Percentiles rank a stretch among this genome's conserved stretches.
phyloP scores from a whole-genome alignment of 1,284 basidiomycete genomes.

The Vanrija sp. region DNA sequence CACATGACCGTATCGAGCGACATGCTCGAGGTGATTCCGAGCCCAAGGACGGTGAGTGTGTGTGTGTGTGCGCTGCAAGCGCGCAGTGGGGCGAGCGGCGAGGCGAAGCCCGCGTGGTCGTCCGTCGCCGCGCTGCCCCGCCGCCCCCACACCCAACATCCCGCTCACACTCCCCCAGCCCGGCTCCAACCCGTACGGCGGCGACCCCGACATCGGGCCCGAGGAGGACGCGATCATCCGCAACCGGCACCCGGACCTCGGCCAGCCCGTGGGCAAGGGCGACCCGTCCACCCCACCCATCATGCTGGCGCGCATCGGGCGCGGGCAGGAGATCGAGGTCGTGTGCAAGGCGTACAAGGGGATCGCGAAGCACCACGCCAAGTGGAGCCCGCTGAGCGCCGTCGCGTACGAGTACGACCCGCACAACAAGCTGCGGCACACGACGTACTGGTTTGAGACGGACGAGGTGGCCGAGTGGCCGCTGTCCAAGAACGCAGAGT shows the following conservation, averaged over 20 bases:
- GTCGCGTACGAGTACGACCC: conserved; percentile 98
- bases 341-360: conserved; percentile 94
- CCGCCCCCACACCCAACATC: no score
- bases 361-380: conserved; percentile 96
- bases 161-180: conserved; percentile 10
- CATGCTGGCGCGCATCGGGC: conserved; percentile 85
- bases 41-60: conserved; percentile 25
- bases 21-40: conserved; percentile 44
- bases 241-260: conserved; percentile 72
- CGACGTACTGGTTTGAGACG: conserved; percentile 90
- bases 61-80: not conserved
- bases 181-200: conserved; percentile 32
- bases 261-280: conserved; percentile 83
- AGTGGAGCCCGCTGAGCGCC: conserved; percentile 96
- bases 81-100: not conserved
- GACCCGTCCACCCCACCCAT: conserved; percentile 64
- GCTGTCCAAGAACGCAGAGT: conserved; percentile 69
- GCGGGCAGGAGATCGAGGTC: conserved; percentile 86
- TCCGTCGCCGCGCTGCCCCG: not conserved
- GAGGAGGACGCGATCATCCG: conserved; percentile 40
- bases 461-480: conserved; percentile 78
- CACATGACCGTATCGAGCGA: conserved; percentile 46
- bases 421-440: conserved; percentile 93
- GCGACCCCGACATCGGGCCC: conserved; percentile 32
- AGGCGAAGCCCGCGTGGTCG: no score